Conservation (phyloP, 805 yeast species). For the Soucietia sequanensis region DNA sequence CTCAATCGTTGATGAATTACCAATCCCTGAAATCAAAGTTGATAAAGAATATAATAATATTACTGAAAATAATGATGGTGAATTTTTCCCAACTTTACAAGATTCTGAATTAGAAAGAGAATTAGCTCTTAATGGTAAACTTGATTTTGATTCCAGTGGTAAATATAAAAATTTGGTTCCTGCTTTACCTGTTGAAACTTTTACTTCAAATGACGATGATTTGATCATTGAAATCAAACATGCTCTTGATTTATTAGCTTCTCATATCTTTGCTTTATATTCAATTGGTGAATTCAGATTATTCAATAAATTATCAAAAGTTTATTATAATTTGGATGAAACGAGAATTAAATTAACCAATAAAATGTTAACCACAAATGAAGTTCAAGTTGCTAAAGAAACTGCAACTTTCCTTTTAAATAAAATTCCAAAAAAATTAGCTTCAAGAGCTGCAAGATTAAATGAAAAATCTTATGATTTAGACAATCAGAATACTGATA, state of each 20-base stretch:
- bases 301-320: constrained; percentile 51
- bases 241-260: constrained; percentile 54
- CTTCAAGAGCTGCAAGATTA: constrained; percentile 39
- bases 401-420: constrained; percentile 52
- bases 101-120: constrained; percentile 27
- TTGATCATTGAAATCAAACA: constrained; percentile 57
- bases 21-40: constrained; percentile 28
- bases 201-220: constrained; percentile 22
- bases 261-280: constrained; percentile 68
- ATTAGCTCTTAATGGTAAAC: constrained; percentile 19
- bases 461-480: constrained; percentile 39
- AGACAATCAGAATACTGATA: constrained; percentile 44
- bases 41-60: constrained; percentile 29
- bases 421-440: constrained; percentile 60
- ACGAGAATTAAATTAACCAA: constrained; percentile 52
- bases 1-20: constrained; percentile 41
- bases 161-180: constrained; percentile 31
- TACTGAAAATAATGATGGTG: constrained; percentile 18
- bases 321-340: constrained; percentile 59
- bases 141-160: constrained; percentile 3
- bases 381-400: constrained; percentile 47
- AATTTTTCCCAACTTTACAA: constrained; percentile 30
- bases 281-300: constrained; percentile 68
- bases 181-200: constrained; percentile 51
- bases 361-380: constrained; percentile 53